Evolutionary conservation across 163 green algal genomes (phyloP).

Genomic region (Smithsoniella earleae): DNA sequence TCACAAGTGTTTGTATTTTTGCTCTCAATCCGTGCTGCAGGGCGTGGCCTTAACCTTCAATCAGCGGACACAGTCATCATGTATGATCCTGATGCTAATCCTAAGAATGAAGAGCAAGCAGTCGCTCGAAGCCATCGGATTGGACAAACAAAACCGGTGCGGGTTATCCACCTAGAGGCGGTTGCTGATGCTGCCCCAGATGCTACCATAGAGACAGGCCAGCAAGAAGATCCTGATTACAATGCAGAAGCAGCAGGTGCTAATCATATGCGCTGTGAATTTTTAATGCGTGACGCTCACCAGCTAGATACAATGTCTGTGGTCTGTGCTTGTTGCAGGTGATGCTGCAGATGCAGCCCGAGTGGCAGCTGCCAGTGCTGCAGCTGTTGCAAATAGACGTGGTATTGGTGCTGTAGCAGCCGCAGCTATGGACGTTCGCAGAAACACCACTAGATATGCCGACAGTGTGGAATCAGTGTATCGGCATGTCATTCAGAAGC

Average conservation of each 20-base stretch:
- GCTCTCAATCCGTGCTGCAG: slow-evolving; percentile 90
- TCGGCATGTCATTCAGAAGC: slow-evolving; percentile 92
- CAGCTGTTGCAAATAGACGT: slow-evolving; percentile 6
- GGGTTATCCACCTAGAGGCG: slow-evolving; percentile 82
- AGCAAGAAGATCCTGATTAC: slow-evolving; percentile 27
- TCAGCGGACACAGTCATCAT: slow-evolving; percentile 86
- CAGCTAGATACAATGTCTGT: no score
- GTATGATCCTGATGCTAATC: slow-evolving; percentile 97
- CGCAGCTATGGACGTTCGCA: slow-evolving; percentile 18
- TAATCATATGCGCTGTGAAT: no score
- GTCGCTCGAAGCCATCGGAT: slow-evolving; percentile 92
- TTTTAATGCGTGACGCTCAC: no score
- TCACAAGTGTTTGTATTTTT: slow-evolving; percentile 89
- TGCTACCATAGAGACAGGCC: background rate
- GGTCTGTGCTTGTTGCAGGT: background rate
- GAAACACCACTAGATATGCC: slow-evolving; percentile 47
- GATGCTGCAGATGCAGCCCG: slow-evolving; percentile 7
- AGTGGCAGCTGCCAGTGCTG: slow-evolving; percentile 5
- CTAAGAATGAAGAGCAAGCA: slow-evolving; percentile 97
- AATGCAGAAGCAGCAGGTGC: background rate
- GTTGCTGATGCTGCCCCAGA: slow-evolving; percentile 55
- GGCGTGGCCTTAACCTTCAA: slow-evolving; percentile 93
- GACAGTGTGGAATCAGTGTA: slow-evolving; percentile 90
- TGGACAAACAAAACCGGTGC: slow-evolving; percentile 84
- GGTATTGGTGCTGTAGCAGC: slow-evolving; percentile 18